phyloP scores from a whole-genome alignment of 176 grass and related monocot genomes.

The Areca catechu region DNA sequence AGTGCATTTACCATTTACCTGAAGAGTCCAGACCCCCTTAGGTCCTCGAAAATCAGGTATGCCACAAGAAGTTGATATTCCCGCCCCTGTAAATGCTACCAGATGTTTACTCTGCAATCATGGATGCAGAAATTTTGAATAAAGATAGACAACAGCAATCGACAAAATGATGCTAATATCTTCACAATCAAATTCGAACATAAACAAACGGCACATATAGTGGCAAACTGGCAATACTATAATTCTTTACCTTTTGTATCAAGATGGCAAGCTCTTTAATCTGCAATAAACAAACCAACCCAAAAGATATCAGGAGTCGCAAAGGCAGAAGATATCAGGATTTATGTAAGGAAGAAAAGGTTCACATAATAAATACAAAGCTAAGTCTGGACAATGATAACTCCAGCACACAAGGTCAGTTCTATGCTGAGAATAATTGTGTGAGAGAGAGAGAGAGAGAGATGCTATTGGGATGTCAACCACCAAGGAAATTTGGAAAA shows the following conservation, averaged over 20 bases:
- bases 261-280: constrained; percentile 85
- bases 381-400: no score
- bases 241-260: constrained; percentile 56
- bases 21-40: constrained; percentile 94
- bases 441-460: no score
- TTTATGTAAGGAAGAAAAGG: no score
- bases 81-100: constrained; percentile 90
- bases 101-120: constrained; percentile 94
- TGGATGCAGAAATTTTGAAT: constrained; percentile 2
- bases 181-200: neutral
- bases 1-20: constrained; percentile 56
- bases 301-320: neutral
- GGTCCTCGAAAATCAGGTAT: constrained; percentile 98
- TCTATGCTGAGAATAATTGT: no score
- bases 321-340: no score
- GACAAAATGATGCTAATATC: no score
- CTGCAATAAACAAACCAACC: constrained; percentile 32
- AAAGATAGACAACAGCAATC: neutral
- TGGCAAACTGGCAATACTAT: constrained; percentile 11
- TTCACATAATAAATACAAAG: no score
- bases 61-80: constrained; percentile 94
- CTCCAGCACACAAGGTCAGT: no score
- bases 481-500: no score
- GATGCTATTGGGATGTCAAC: no score
- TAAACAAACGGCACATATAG: constrained; percentile 12